Percentiles rank a stretch among this genome's conserved stretches.
phyloP scores from a whole-genome alignment of 2,329 filamentous ascomycete species.

The Paecilomyces dactylethromorphus region DNA sequence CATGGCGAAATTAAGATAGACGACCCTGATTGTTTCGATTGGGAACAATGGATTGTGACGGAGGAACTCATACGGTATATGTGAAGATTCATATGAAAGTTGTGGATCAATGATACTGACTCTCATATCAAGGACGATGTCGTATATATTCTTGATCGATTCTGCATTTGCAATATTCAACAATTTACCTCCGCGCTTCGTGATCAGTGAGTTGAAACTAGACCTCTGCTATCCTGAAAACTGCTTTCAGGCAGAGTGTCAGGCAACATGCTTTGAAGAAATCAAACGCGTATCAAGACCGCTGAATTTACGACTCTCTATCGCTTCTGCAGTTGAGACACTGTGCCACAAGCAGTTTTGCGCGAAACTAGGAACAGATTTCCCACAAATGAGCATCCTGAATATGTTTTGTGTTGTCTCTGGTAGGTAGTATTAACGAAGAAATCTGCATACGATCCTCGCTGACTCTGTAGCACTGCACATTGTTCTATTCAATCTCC shows the following conservation, averaged over 20 bases:
- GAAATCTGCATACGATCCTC: not conserved
- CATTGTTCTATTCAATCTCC: not conserved
- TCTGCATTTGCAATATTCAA: constrained; percentile 21
- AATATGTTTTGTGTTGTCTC: not conserved
- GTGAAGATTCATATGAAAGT: not conserved
- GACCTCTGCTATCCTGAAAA: constrained; percentile 17
- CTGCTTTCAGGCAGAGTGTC: constrained; percentile 18
- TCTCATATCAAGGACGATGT: constrained; percentile 13
- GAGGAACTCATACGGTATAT: constrained; percentile 21
- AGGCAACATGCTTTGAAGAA: not conserved
- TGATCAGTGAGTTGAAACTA: constrained; percentile 19
- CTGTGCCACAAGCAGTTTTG: not conserved
- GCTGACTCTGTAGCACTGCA: not conserved
- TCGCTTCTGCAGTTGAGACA: not conserved
- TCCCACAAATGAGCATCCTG: not conserved
- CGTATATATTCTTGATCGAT: constrained; percentile 22
- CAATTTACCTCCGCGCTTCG: constrained; percentile 20
- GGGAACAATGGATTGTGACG: constrained; percentile 3
- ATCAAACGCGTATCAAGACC: not conserved
- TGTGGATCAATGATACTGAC: not conserved
- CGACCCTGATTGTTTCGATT: not conserved
- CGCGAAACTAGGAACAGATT: not conserved
- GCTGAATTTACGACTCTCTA: not conserved
- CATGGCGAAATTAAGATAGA: not conserved
- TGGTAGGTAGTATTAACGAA: not conserved